Conservation (phyloP, 768 basidiomycete species). For the Pleurotus eryngii region DNA sequence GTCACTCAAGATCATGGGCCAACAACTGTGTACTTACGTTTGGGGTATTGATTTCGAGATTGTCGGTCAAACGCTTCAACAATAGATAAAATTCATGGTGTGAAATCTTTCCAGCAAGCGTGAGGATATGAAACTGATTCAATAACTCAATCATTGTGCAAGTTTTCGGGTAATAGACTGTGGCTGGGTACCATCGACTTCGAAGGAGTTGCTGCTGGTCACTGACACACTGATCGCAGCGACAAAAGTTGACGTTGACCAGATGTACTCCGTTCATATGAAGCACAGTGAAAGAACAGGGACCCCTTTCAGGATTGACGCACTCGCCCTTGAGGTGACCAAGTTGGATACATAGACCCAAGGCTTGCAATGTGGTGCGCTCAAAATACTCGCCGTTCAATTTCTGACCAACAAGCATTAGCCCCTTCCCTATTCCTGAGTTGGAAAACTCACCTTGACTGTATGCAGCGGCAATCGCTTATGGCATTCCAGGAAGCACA, state of each 20-base stretch:
- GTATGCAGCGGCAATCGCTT: slow-evolving; percentile 3
- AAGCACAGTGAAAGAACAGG: slow-evolving; percentile 15
- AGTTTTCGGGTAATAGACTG: slow-evolving; percentile 11
- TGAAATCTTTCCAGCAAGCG: slow-evolving; percentile 13
- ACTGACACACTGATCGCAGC: slow-evolving; percentile 9
- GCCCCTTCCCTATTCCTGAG: not conserved
- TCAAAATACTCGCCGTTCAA: slow-evolving; percentile 10
- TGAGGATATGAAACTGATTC: slow-evolving; percentile 5
- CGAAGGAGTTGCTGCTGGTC: slow-evolving; percentile 1
- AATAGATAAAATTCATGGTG: slow-evolving; percentile 16
- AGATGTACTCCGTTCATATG: slow-evolving; percentile 22
- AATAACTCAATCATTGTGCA: slow-evolving; percentile 10
- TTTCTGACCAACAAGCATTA: not conserved
- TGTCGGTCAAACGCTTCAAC: slow-evolving; percentile 13
- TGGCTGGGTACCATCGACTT: slow-evolving; percentile 15
- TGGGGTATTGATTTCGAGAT: slow-evolving; percentile 16
- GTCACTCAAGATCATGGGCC: not conserved
- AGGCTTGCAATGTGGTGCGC: not conserved
- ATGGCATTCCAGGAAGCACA: slow-evolving; percentile 9
- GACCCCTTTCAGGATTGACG: not conserved
- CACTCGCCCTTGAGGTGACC: slow-evolving; percentile 19
- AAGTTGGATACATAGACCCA: slow-evolving; percentile 21
- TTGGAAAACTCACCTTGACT: slow-evolving; percentile 2
- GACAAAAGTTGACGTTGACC: slow-evolving; percentile 20
- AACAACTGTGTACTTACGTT: slow-evolving; percentile 15